phyloP scores from a whole-genome alignment of 768 basidiomycete species.

The Coprinopsis cinerea region DNA sequence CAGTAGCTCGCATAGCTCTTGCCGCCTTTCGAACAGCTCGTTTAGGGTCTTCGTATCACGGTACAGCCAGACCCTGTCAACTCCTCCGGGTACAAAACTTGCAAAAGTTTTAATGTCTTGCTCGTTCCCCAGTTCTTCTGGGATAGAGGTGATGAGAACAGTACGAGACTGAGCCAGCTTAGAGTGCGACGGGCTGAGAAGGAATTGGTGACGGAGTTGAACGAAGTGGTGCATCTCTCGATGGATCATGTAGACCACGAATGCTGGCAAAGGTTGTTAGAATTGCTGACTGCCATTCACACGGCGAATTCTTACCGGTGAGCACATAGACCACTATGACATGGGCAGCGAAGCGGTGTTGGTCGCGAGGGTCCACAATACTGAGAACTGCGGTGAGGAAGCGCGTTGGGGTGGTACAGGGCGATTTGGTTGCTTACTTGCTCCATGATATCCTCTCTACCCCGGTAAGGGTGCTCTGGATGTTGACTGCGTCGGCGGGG shows the following conservation, averaged over 20 bases:
- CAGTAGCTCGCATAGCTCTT: slow-evolving; percentile 44
- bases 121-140: slow-evolving; percentile 46
- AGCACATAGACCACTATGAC: slow-evolving; percentile 45
- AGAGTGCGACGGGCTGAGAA: slow-evolving; percentile 54
- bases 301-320: slow-evolving; percentile 32
- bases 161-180: slow-evolving; percentile 60
- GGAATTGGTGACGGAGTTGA: slow-evolving; percentile 50
- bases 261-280: slow-evolving; percentile 31
- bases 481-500: slow-evolving; percentile 47
- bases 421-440: slow-evolving; percentile 32
- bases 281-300: not conserved
- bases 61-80: slow-evolving; percentile 64
- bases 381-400: slow-evolving; percentile 17
- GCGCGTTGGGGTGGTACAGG: not conserved
- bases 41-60: slow-evolving; percentile 44
- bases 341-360: slow-evolving; percentile 51
- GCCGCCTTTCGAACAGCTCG: slow-evolving; percentile 35
- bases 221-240: slow-evolving; percentile 54
- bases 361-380: slow-evolving; percentile 27
- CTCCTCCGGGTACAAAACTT: slow-evolving; percentile 63
- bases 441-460: slow-evolving; percentile 45
- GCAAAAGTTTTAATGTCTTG: slow-evolving; percentile 45
- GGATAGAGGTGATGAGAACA: slow-evolving; percentile 61
- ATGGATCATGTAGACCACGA: slow-evolving; percentile 54
- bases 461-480: slow-evolving; percentile 26